Percentiles rank a stretch among this genome's conserved stretches.
These are phyloP conservation scores for Zymoseptoria pseudotritici DNA, from an alignment of 2,329 filamentous ascomycete genomes.

Conservation along the genomic window DNA sequence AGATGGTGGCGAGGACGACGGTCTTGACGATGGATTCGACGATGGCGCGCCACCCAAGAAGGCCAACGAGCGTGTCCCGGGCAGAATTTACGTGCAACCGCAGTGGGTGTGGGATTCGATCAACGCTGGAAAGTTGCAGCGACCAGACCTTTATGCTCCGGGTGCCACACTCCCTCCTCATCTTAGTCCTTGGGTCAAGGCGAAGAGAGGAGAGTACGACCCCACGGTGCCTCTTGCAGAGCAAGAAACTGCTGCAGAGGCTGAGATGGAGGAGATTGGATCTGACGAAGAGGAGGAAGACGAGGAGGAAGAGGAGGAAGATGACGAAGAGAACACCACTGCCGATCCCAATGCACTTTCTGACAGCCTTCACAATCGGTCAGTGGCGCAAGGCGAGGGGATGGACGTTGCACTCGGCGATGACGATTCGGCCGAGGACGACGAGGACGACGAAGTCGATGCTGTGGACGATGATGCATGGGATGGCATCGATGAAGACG, in stretches of 20 bases:
- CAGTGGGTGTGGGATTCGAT: constrained; percentile 98
- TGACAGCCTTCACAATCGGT: constrained; percentile 19
- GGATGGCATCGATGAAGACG: constrained; percentile 37
- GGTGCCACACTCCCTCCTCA: constrained; percentile 87
- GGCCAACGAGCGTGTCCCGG: constrained; percentile 68
- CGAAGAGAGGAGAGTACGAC: constrained; percentile 80
- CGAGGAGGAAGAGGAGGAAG: constrained; percentile 38
- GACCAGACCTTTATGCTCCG: constrained; percentile 80
- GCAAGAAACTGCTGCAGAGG: constrained; percentile 82
- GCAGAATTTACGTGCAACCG: constrained; percentile 85
- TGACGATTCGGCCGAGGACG: constrained; percentile 29
- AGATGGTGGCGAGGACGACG: constrained; percentile 37
- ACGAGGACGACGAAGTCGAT: constrained; percentile 40
- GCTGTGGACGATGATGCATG: constrained; percentile 41
- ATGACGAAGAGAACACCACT: constrained; percentile 39
- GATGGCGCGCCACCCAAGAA: constrained; percentile 45
- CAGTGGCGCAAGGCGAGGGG: constrained; percentile 28
- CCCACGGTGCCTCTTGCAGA: constrained; percentile 78
- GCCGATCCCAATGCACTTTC: constrained; percentile 31
- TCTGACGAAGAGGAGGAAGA: constrained; percentile 41
- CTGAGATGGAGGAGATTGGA: constrained; percentile 47
- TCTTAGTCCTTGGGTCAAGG: constrained; percentile 90
- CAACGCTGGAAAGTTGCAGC: constrained; percentile 83
- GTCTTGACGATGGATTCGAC: constrained; percentile 52
- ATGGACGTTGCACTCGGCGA: constrained; percentile 42